Percentiles rank a stretch among this genome's conserved stretches.
phyloP scores from a whole-genome alignment of 2,329 filamentous ascomycete genomes.

The Alternaria sp. region DNA sequence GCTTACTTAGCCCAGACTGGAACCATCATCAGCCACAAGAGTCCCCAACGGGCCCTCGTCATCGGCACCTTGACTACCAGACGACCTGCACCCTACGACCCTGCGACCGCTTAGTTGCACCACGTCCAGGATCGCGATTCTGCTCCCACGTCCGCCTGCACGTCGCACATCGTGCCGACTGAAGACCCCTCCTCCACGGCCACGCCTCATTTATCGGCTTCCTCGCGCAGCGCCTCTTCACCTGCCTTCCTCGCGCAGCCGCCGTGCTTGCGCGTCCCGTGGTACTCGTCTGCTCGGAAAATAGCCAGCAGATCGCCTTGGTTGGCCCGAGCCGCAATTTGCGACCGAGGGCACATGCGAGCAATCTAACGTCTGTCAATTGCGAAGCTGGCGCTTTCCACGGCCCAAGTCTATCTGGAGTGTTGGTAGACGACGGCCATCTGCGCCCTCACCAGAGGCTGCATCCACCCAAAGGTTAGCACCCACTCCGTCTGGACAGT shows the following conservation, averaged over 20 bases:
- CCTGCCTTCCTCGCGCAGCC: neutral
- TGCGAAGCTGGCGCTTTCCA: conserved; percentile 25
- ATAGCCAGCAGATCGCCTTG: conserved; percentile 19
- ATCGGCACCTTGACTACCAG: conserved; percentile 11
- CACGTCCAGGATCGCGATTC: neutral
- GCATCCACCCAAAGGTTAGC: conserved; percentile 29
- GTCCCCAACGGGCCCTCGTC: conserved; percentile 5
- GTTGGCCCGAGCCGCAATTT: conserved; percentile 18
- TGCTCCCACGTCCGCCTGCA: neutral
- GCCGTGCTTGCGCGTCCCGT: conserved; percentile 1
- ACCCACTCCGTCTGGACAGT: neutral
- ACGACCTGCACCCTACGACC: conserved; percentile 2
- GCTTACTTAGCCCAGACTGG: conserved; percentile 6
- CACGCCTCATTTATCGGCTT: neutral
- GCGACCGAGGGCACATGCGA: conserved; percentile 15
- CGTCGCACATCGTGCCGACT: neutral
- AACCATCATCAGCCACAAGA: conserved; percentile 13
- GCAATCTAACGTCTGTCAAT: conserved; percentile 12
- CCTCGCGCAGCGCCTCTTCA: conserved; percentile 6
- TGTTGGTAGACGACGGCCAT: conserved; percentile 13
- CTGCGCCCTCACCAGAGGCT: conserved; percentile 15
- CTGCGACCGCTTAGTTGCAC: conserved; percentile 5
- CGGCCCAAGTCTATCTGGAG: conserved; percentile 11
- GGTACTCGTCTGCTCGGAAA: conserved; percentile 9
- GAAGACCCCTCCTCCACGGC: conserved; percentile 8